phyloP scores from a whole-genome alignment of 192 early-diverging fungal species.

The Phlyctochytrium planicorne region DNA sequence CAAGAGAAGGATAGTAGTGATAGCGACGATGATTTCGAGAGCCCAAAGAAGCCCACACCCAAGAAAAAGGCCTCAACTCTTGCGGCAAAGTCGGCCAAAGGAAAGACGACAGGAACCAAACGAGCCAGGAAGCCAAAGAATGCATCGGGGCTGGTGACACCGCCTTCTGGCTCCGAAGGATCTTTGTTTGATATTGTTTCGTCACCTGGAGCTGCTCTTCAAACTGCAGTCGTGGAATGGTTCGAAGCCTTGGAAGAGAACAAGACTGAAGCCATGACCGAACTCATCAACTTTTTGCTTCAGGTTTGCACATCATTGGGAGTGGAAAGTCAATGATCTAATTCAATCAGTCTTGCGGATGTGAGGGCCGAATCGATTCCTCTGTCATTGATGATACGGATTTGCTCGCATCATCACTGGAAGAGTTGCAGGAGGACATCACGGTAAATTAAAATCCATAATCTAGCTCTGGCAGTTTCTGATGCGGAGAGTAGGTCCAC shows the following conservation, averaged over 20 bases:
- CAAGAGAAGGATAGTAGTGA: too few species aligned
- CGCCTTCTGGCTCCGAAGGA: neutral
- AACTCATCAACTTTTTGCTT: conserved; percentile 75
- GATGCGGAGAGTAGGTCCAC: conserved; percentile 8
- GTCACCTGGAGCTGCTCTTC: conserved; percentile 42
- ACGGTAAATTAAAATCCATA: conserved; percentile 44
- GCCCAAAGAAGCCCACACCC: too few species aligned
- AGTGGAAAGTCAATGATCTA: neutral
- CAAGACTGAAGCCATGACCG: conserved; percentile 54
- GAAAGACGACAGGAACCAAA: too few species aligned
- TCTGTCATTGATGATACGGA: conserved; percentile 57
- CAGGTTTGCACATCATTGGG: conserved; percentile 39
- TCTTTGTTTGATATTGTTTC: conserved; percentile 25
- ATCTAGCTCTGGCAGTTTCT: neutral
- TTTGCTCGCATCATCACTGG: conserved; percentile 51
- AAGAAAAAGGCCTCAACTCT: too few species aligned
- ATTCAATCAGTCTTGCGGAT: conserved; percentile 53
- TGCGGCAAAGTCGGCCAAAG: too few species aligned
- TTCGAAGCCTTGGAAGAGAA: conserved; percentile 59
- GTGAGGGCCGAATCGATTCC: conserved; percentile 41
- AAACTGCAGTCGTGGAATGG: conserved; percentile 70
- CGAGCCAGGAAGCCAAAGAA: neutral
- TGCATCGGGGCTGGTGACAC: neutral
- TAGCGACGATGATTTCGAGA: too few species aligned
- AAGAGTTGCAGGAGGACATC: conserved; percentile 61